Base-by-base conservation (phyloP, 2,329 filamentous ascomycete genomes). In the Thermochaetoides dissita region DNA sequence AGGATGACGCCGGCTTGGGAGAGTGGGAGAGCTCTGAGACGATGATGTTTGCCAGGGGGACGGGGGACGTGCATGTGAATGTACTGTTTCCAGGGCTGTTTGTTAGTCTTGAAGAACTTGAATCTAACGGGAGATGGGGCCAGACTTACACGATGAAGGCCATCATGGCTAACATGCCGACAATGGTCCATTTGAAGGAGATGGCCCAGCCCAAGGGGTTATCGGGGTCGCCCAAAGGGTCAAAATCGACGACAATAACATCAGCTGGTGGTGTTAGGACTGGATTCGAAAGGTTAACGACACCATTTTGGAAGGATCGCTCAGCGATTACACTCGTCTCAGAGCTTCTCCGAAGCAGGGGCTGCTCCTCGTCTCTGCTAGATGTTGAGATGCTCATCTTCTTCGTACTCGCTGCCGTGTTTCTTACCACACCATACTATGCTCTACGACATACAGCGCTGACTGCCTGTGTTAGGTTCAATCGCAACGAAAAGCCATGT, bases 41-140 rank as follows among this genome's bases (percentile, higher is more conserved):
- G 47, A 76, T 75, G 37, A 59, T 61, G 33, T 58, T 61, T 6
- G 72, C 71, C 39, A 76, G 61, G 0, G 72, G 72, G 1, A 75
- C 68, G 1, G 74, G 62, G 0, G 66, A 67, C 43, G 74, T 71
- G 56, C 72, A 76, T 6, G 69, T 75, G 48, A 76, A 73, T 3
- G 72, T 74, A 4, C 71, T 74, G 41, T 24, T 24, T 5, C 17
- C 38, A 5, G 31, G 6, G 10, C 30, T 6, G 17, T 2, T 34
- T 11, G 32, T 34, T 8, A 8, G n/a, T 7, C 17, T 24, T 24
- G 17, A 24, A 24, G 5, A 24, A 24, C 5, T 24, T 24, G 17
- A 24, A 24, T 24, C 17, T 24, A 24, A 24, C 5, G 17, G 3
- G 17, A 3, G 17, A 31, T n/a, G 9, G 10, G 10, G n/a, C 10